Evolutionary conservation across 768 basidiomycete genomes (phyloP).

Genomic region (Tulasnella sp.): DNA sequence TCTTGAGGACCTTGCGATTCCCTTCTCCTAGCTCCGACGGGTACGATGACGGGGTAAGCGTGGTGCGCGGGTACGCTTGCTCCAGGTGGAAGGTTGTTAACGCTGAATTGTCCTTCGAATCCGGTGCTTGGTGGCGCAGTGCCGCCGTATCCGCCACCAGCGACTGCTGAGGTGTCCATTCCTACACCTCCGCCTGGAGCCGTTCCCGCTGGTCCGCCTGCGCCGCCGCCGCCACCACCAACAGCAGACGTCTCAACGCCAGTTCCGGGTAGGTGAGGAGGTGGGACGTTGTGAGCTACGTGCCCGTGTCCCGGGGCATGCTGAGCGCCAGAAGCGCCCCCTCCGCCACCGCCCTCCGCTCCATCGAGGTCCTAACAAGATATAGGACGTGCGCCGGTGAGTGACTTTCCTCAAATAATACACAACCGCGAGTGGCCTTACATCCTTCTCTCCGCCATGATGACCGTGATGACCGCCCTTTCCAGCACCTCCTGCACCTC

Average conservation of each 20-base stretch:
- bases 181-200: background rate
- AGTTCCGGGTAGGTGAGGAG: background rate
- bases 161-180: conserved; percentile 1
- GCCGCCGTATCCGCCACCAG: background rate
- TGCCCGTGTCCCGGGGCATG: background rate
- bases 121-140: background rate
- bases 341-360: background rate
- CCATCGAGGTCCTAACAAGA: background rate
- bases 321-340: background rate
- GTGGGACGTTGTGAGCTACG: background rate
- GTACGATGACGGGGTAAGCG: background rate
- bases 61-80: background rate
- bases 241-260: background rate
- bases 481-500: background rate
- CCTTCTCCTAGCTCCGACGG: background rate
- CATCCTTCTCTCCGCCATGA: background rate
- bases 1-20: background rate
- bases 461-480: background rate
- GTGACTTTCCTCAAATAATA: background rate
- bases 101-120: background rate
- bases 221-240: background rate
- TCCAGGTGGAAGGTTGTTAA: background rate
- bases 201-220: background rate
- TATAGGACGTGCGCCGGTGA: background rate
- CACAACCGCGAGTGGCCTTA: background rate